Evolutionary conservation across 2,329 filamentous ascomycete species (phyloP), one percentile per base, ranked within the genome.

Genomic region (Xylaria sp.): DNA sequence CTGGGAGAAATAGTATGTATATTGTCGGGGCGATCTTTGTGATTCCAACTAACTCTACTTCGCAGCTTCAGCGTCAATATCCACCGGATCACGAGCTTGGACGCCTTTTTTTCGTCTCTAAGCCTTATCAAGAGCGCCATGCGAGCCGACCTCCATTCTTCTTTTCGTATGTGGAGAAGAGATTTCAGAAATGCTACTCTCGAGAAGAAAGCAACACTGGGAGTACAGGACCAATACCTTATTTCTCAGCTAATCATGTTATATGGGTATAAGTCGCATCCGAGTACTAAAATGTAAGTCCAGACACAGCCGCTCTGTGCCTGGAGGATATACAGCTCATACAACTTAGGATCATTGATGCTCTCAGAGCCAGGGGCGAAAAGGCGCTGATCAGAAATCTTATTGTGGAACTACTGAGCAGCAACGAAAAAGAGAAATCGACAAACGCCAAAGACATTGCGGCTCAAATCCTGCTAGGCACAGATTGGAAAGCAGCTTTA

Each of bases 1-100:
- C 1, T 64, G 61, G 61, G 52, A 23, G 1, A 57, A 20, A n/a
- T 64, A 39, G 61, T 64, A 57, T 1, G 61, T 56, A 10, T 39
- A 5, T 37, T 37, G 34, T 1, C 39, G 10, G 4, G 25, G 5
- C 12, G 2, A 1, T 15, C 6, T 13, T 15, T 18, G 20, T 12
- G 31, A 9, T 5, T 13, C 6, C 37, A 1, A 13, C 28, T 56
- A 57, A 64, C 13, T 13, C 3, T 25, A 6, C 0, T 1, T 25
- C 10, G 25, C 20, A 64, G 61, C 8, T 64, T 64, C 20, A 20
- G 23, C 25, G n/a, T 20, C 1, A 7, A 3, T 4, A 25, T 64
- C 12, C 1, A 9, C 15, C n/a, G 12, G 1, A 41, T 15, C n/a
- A 39, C n/a, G 10, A 57, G 25, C 13, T 8, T 52, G 3, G 50